A percentile compares a stretch with the other conserved stretches of the same genome.
Conservation (phyloP, 2,329 filamentous ascomycete genomes). For the Colletotrichum cuscutae region DNA sequence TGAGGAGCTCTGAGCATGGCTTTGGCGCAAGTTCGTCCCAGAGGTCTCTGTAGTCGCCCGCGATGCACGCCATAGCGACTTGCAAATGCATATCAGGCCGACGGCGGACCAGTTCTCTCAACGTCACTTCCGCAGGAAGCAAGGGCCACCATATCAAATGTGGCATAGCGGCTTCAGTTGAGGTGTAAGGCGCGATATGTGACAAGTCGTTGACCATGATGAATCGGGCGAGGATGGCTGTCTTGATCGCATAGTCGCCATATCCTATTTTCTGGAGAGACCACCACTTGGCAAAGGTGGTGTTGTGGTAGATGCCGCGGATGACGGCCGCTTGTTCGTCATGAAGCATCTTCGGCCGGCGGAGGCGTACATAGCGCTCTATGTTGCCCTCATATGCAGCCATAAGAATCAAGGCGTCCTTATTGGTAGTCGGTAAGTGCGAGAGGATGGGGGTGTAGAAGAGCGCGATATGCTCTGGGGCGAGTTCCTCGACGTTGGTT, state of each 20-base stretch:
- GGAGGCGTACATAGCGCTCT: slow-evolving; percentile 50
- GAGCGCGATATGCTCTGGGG: slow-evolving; percentile 18
- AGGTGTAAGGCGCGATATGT: background rate
- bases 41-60: background rate
- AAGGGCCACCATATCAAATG: slow-evolving; percentile 23
- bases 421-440: slow-evolving; percentile 48
- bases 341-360: slow-evolving; percentile 40
- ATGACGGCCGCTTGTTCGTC: slow-evolving; percentile 42
- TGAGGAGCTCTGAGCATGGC: background rate
- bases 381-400: slow-evolving; percentile 51
- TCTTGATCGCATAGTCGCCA: background rate
- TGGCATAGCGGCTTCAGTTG: background rate
- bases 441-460: slow-evolving; percentile 45
- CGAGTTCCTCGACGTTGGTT: slow-evolving; percentile 30
- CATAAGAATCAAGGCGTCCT: slow-evolving; percentile 49
- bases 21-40: slow-evolving; percentile 3
- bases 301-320: slow-evolving; percentile 50
- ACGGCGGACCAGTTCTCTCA: background rate
- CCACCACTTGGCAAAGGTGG: slow-evolving; percentile 49
- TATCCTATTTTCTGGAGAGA: slow-evolving; percentile 2
- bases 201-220: slow-evolving; percentile 44
- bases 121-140: background rate
- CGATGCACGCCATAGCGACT: slow-evolving; percentile 4
- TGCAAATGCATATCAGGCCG: slow-evolving; percentile 1
- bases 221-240: slow-evolving; percentile 40